A percentile compares a stretch with the other conserved stretches of the same genome.
Conservation (phyloP, 306 rosid species). For the Vigna unguiculata region DNA sequence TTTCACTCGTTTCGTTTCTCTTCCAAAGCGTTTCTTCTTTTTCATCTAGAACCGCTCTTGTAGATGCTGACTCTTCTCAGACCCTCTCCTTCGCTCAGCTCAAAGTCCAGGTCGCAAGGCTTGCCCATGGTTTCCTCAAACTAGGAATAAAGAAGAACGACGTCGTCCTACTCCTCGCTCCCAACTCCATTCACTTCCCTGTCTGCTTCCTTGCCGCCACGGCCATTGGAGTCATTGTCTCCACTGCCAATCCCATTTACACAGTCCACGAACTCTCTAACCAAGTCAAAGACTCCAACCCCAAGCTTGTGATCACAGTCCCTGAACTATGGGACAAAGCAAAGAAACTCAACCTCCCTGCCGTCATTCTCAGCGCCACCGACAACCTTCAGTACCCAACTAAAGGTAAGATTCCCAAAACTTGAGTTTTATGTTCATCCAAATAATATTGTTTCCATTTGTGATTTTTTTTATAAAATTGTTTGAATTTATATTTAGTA, state of each 20-base stretch:
- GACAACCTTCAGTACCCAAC: too few relatives aligned
- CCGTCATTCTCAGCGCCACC: constrained; percentile 44
- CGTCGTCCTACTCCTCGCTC: constrained; percentile 66
- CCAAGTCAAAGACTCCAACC: constrained; percentile 72
- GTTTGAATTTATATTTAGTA: too few relatives aligned
- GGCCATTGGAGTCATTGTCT: constrained; percentile 70
- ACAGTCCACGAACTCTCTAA: constrained; percentile 66
- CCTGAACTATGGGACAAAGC: constrained; percentile 67
- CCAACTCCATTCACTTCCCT: constrained; percentile 66
- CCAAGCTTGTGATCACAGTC: constrained; percentile 70
- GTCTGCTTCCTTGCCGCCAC: constrained; percentile 62
- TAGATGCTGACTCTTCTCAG: constrained; percentile 63
- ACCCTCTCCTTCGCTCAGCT: constrained; percentile 60
- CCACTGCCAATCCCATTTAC: constrained; percentile 73
- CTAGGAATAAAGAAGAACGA: constrained; percentile 72
- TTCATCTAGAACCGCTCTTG: constrained; percentile 65
- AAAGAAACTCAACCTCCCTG: constrained; percentile 56
- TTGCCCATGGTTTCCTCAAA: constrained; percentile 61
- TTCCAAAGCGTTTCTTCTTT: constrained; percentile 58
- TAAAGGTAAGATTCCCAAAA: too few relatives aligned
- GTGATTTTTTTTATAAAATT: too few relatives aligned
- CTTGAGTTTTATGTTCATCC: too few relatives aligned
- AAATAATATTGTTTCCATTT: too few relatives aligned
- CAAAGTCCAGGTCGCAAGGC: constrained; percentile 54
- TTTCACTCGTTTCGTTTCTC: constrained; percentile 70